Evolutionary conservation across 1,284 basidiomycete genomes (phyloP).

Genomic region (Farysia itapuensis): DNA sequence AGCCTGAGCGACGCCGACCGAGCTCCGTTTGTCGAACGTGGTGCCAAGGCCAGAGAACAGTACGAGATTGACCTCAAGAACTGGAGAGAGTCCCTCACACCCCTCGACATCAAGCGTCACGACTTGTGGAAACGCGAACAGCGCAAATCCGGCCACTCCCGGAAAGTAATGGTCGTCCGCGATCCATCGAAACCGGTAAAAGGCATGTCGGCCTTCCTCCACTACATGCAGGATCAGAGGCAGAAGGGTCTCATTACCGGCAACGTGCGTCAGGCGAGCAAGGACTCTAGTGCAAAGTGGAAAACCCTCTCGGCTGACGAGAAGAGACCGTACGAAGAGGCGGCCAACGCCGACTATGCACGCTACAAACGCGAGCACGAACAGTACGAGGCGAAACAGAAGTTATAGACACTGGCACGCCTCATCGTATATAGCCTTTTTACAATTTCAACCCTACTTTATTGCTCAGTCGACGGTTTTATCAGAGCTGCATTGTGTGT

Average conservation of each 20-base stretch:
- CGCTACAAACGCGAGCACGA: slow-evolving; percentile 42
- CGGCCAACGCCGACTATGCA: slow-evolving; percentile 28
- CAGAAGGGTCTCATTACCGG: slow-evolving; percentile 18
- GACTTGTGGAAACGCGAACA: slow-evolving; percentile 48
- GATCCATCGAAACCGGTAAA: slow-evolving; percentile 51
- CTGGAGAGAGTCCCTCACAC: slow-evolving; percentile 46
- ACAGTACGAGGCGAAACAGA: slow-evolving; percentile 31
- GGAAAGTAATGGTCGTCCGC: slow-evolving; percentile 36
- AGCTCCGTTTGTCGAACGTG: slow-evolving; percentile 35
- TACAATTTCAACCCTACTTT: too few relatives aligned
- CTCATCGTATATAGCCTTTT: too few relatives aligned
- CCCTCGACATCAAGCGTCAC: slow-evolving; percentile 54
- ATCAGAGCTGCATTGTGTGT: too few relatives aligned
- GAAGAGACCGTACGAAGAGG: slow-evolving; percentile 44
- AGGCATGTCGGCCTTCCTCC: slow-evolving; percentile 47
- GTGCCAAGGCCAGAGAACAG: slow-evolving; percentile 35
- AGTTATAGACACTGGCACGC: too few relatives aligned
- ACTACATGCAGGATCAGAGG: slow-evolving; percentile 45
- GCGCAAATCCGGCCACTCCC: slow-evolving; percentile 42
- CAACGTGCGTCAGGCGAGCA: slow-evolving; percentile 35
- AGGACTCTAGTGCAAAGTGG: slow-evolving; percentile 41
- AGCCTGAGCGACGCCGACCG: slow-evolving; percentile 29
- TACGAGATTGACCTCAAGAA: slow-evolving; percentile 45
- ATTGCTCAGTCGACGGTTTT: too few relatives aligned
- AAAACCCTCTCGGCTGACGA: slow-evolving; percentile 35